phyloP scores from a whole-genome alignment of 805 yeast species.

The Yarrowia yakushimensis region DNA sequence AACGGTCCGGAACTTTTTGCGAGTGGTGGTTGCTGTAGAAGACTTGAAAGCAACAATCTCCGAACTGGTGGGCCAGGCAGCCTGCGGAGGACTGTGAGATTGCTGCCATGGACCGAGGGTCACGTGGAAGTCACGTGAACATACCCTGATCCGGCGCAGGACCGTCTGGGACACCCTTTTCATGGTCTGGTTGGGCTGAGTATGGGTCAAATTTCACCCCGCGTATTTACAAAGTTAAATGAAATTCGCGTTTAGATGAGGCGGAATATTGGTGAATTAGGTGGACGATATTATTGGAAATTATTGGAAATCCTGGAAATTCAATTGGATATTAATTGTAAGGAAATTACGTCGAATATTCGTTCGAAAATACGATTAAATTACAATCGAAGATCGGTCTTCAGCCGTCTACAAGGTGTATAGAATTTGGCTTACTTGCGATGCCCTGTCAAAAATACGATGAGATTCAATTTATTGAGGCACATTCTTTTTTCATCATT shows the following conservation, averaged over 20 bases:
- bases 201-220: neutral
- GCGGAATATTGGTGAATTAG: too few relatives aligned
- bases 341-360: too few relatives aligned
- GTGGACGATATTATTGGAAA: too few relatives aligned
- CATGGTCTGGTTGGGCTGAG: neutral
- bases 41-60: constrained; percentile 4
- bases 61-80: constrained; percentile 4
- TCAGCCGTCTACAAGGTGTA: too few relatives aligned
- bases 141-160: neutral
- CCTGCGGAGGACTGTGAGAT: neutral
- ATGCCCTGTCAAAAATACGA: too few relatives aligned
- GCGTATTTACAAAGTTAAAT: neutral
- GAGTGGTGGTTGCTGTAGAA: neutral
- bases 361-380: too few relatives aligned
- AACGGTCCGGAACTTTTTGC: neutral
- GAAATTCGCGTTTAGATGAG: neutral
- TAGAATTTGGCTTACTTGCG: too few relatives aligned
- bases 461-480: too few relatives aligned
- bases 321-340: too few relatives aligned
- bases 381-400: too few relatives aligned
- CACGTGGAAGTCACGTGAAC: neutral
- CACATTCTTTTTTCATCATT: too few relatives aligned
- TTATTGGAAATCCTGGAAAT: too few relatives aligned
- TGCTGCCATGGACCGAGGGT: neutral
- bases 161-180: neutral